These are phyloP conservation scores for Heliamphora exappendiculata DNA, from an alignment of 148 eudicot species.

Conservation along the genomic window DNA sequence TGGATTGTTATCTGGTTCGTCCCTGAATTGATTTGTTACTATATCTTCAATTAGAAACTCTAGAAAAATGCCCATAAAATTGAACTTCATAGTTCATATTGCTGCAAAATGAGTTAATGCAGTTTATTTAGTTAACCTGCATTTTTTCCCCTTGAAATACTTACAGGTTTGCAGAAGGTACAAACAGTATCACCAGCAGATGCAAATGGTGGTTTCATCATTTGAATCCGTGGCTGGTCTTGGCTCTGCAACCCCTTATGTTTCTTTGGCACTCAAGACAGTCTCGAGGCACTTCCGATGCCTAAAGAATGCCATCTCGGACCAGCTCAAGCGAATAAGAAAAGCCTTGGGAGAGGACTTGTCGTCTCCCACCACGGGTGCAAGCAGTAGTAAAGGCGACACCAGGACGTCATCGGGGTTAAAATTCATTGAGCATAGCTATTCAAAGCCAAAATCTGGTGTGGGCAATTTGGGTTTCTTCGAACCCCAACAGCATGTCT, in stretches of 20 bases:
- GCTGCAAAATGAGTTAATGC: background rate
- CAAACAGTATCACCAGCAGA: conserved; percentile 38
- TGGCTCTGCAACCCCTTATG: conserved; percentile 28
- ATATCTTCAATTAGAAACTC: too few species aligned
- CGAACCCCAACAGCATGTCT: conserved; percentile 27
- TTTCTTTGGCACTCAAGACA: conserved; percentile 27
- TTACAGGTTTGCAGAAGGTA: conserved; percentile 33
- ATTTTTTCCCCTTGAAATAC: background rate
- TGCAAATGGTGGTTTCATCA: conserved; percentile 35
- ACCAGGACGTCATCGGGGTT: conserved; percentile 14
- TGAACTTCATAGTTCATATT: too few species aligned
- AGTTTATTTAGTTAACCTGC: background rate
- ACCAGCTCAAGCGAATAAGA: conserved; percentile 26
- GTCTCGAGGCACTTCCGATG: conserved; percentile 29
- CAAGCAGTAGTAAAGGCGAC: conserved; percentile 25
- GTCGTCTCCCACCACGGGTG: conserved; percentile 20
- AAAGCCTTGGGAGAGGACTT: conserved; percentile 32
- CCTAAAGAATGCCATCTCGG: conserved; percentile 28
- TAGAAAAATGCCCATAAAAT: too few species aligned
- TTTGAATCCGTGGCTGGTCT: conserved; percentile 38
- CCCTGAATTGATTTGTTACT: too few species aligned
- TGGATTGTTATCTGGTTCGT: background rate
- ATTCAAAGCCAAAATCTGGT: conserved; percentile 19
- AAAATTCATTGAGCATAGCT: conserved; percentile 22
- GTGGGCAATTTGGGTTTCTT: conserved; percentile 18